Evolutionary conservation across 2,329 filamentous ascomycete species (phyloP).

Genomic region (Aspergillus calidoustus): DNA sequence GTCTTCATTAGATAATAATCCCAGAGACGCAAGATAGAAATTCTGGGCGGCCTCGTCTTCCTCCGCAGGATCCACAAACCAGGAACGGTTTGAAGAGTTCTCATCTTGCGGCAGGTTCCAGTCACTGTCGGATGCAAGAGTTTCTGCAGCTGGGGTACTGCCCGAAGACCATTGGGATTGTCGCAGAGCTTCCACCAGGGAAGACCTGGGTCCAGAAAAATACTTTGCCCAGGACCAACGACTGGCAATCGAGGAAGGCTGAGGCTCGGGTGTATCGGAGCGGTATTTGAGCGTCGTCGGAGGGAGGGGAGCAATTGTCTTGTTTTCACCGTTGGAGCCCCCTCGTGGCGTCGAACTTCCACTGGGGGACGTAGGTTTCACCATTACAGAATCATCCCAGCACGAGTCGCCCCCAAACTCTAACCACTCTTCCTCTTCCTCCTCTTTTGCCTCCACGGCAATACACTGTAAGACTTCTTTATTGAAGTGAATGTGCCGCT

Average conservation of each 20-base stretch:
- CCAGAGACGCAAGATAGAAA: constrained; percentile 78
- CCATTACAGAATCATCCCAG: constrained; percentile 81
- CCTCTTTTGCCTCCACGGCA: constrained; percentile 82
- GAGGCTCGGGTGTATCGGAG: constrained; percentile 72
- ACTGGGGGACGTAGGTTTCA: constrained; percentile 67
- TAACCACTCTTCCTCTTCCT: constrained; percentile 48
- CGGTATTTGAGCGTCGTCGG: constrained; percentile 86
- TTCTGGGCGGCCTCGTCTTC: constrained; percentile 63
- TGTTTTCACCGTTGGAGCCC: constrained; percentile 68
- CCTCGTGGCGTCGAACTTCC: constrained; percentile 58
- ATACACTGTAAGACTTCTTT: constrained; percentile 96
- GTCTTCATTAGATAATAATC: constrained; percentile 86
- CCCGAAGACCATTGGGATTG: constrained; percentile 65
- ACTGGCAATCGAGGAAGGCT: constrained; percentile 35
- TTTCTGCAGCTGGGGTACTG: constrained; percentile 67
- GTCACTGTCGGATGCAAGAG: constrained; percentile 53
- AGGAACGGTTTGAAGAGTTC: constrained; percentile 30
- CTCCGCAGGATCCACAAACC: constrained; percentile 44
- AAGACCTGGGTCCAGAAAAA: constrained; percentile 53
- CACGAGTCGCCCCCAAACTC: constrained; percentile 60
- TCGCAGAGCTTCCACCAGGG: constrained; percentile 77
- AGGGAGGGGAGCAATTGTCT: constrained; percentile 85
- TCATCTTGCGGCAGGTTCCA: constrained; percentile 45
- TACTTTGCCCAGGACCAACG: constrained; percentile 45
- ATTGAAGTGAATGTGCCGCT: constrained; percentile 93